Evolutionary conservation across 1,139 yeast species (phyloP).

Genomic region (Saccharomyces hybrid): DNA sequence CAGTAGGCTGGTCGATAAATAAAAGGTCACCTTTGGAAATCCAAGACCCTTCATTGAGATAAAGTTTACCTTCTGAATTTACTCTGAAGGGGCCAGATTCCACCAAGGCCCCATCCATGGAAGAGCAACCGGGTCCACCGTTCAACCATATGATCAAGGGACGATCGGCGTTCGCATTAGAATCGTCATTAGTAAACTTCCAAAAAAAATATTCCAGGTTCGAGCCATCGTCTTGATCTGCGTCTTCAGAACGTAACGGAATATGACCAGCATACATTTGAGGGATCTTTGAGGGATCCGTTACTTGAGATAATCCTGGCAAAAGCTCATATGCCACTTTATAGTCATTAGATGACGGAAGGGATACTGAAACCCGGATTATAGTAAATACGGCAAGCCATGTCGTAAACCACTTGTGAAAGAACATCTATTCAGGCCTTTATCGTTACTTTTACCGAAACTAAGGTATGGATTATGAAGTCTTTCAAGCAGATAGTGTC

Average conservation of each 20-base stretch:
- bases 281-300: conserved; percentile 18
- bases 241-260: conserved; percentile 19
- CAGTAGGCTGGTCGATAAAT: conserved; percentile 91
- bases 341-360: conserved; percentile 14
- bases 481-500: neutral
- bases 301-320: conserved; percentile 25
- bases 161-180: conserved; percentile 11
- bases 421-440: neutral
- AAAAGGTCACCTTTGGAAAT: conserved; percentile 68
- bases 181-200: conserved; percentile 42
- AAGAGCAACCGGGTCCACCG: conserved; percentile 97
- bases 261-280: conserved; percentile 69
- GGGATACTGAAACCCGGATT: conserved; percentile 4
- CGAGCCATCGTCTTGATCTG: conserved; percentile 43
- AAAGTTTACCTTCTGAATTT: conserved; percentile 37
- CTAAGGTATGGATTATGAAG: neutral
- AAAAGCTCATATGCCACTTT: conserved; percentile 23
- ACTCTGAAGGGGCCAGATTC: conserved; percentile 87
- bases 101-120: conserved; percentile 94
- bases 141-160: conserved; percentile 77
- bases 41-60: conserved; percentile 74
- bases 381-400: neutral
- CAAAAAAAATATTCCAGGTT: conserved; percentile 73
- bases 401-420: neutral
- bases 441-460: neutral